These are phyloP conservation scores for Crepidotus variabilis DNA, from an alignment of 768 basidiomycete genomes.

Conservation along the genomic window DNA sequence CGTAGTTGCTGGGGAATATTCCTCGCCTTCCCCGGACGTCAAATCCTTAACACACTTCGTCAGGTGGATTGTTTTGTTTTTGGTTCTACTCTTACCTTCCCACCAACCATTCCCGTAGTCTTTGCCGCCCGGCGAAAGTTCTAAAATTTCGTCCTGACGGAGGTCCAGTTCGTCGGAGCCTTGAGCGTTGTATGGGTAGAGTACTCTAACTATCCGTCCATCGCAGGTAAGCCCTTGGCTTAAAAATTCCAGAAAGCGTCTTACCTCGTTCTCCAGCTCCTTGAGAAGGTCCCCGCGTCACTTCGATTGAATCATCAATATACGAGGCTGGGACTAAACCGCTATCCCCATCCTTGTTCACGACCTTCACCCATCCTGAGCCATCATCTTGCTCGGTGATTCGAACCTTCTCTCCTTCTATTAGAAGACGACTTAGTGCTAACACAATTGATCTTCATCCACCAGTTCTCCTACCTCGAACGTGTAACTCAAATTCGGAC, in stretches of 20 bases:
- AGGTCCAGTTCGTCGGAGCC: slow-evolving; percentile 69
- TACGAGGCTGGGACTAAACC: slow-evolving; percentile 88
- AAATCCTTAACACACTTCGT: slow-evolving; percentile 42
- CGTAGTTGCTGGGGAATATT: slow-evolving; percentile 88
- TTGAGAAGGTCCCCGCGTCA: slow-evolving; percentile 18
- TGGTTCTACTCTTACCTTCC: slow-evolving; percentile 54
- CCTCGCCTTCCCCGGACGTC: slow-evolving; percentile 61
- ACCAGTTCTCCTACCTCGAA: slow-evolving; percentile 43
- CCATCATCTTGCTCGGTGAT: slow-evolving; percentile 81
- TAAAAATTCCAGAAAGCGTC: not conserved
- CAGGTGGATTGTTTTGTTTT: slow-evolving; percentile 7
- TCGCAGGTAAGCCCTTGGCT: slow-evolving; percentile 1
- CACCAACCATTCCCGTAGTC: slow-evolving; percentile 81
- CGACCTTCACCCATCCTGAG: slow-evolving; percentile 83
- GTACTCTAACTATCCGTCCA: slow-evolving; percentile 57
- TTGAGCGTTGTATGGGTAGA: slow-evolving; percentile 76
- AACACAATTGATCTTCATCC: slow-evolving; percentile 2
- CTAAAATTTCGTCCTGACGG: slow-evolving; percentile 55
- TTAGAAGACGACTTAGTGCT: not conserved
- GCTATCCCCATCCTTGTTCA: slow-evolving; percentile 48
- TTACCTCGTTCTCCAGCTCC: slow-evolving; percentile 49
- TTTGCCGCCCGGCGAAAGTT: slow-evolving; percentile 60
- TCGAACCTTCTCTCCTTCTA: slow-evolving; percentile 62
- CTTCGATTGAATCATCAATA: slow-evolving; percentile 37
- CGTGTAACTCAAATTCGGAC: slow-evolving; percentile 72